Evolutionary conservation across 805 yeast species (phyloP), one percentile per base, ranked within the genome.

Genomic region (Phaffomyces antillensis): DNA sequence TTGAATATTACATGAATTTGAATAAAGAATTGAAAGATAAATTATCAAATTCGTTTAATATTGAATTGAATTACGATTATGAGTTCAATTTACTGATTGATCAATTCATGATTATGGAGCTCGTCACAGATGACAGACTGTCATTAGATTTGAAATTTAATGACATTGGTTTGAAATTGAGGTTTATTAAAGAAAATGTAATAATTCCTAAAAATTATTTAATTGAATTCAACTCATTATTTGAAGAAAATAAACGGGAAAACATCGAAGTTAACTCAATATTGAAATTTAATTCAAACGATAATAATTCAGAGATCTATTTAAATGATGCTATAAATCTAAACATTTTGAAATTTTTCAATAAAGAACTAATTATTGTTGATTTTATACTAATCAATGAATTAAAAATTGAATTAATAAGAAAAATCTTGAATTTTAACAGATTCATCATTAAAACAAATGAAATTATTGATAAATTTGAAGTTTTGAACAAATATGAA

Each of bases 111-210:
- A 39, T 45, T 26, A 7, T 58, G 2, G 45, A 43, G 3, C 16
- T 58, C 2, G 40, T 42, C 1, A 43, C 39, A 18, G 62, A 58
- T 47, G 62, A 55, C 9, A 36, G 50, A 17, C 20, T 50, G 2
- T 24, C 18, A 5, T 34, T 45, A 15, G 39, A 36, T n/a, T 7
- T 16, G 7, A 37, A 25, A 20, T 12, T 34, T 4, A 46, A 43
- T 34, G 49, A 46, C 17, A 40, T 46, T 40, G 49, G 47, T 2
- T n/a, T 46, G 4, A 25, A 40, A 28, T 16, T 46, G 20, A 35
- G 30, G n/a, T 46, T 46, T 18, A 5, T 28, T 3, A 18, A 16
- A 11, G 37, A 23, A 15, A 20, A 40, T 5, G 32, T 46, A 13
- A 37, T 37, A 12, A 33, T 46, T 20, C 46, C 46, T 15, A 40